These are phyloP conservation scores for Tetracladium setigerum DNA, from an alignment of 495 filamentous ascomycete species.

Conservation along the genomic window DNA sequence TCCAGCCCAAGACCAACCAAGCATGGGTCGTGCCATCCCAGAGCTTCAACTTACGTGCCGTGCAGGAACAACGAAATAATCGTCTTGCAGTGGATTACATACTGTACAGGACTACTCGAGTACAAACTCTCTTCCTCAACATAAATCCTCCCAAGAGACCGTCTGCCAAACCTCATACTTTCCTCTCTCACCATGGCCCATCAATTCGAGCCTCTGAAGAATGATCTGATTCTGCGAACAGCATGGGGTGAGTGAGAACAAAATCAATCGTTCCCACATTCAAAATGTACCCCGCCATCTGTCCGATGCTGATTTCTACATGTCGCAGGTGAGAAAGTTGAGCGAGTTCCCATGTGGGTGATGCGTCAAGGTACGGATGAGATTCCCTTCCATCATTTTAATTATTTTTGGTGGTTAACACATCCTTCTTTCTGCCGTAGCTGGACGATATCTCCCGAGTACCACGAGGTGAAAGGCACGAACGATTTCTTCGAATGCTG, in stretches of 20 bases:
- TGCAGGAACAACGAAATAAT: background rate
- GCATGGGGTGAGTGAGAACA: conserved; percentile 59
- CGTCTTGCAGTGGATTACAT: too few relatives aligned
- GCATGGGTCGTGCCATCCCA: background rate
- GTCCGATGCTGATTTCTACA: conserved; percentile 1
- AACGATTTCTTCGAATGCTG: conserved; percentile 97
- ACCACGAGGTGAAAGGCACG: conserved; percentile 83
- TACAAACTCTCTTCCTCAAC: too few relatives aligned
- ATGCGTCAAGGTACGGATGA: conserved; percentile 81
- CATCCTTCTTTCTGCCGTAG: conserved; percentile 33
- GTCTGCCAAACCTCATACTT: background rate
- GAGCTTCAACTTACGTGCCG: background rate
- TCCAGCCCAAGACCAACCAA: background rate
- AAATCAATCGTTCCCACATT: too few relatives aligned
- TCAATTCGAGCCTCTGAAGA: conserved; percentile 73
- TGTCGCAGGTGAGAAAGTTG: conserved; percentile 71
- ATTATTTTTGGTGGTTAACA: conserved; percentile 4
- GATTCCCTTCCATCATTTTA: background rate
- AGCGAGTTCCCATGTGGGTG: conserved; percentile 92
- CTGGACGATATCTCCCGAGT: conserved; percentile 97
- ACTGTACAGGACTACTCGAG: too few relatives aligned
- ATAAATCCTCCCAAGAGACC: too few relatives aligned
- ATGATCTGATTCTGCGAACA: conserved; percentile 82
- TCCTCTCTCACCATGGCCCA: conserved; percentile 38
- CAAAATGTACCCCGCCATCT: too few relatives aligned